These are phyloP conservation scores for Mortierella antarctica DNA, from an alignment of 192 early-diverging fungal species.

Conservation along the genomic window DNA sequence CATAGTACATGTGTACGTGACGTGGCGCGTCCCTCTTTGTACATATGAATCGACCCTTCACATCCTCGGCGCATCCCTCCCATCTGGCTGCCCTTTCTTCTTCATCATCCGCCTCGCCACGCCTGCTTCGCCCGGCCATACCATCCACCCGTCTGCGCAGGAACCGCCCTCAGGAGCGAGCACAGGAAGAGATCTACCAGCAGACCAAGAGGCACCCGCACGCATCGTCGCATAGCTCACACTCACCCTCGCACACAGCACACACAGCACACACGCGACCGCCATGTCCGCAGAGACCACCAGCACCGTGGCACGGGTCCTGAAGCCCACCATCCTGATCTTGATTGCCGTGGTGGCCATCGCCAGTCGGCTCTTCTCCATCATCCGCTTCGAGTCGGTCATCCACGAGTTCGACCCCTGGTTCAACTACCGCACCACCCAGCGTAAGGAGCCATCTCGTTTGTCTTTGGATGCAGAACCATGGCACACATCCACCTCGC, in stretches of 20 bases:
- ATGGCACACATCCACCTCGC: neutral
- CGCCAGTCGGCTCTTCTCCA: constrained; percentile 94
- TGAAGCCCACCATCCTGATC: constrained; percentile 90
- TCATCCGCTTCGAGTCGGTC: constrained; percentile 97
- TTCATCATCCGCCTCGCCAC: neutral
- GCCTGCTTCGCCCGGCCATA: too few relatives aligned
- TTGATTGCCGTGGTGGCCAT: constrained; percentile 90
- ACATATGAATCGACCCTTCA: neutral
- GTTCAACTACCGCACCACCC: constrained; percentile 99
- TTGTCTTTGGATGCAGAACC: neutral
- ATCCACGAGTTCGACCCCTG: constrained; percentile 99
- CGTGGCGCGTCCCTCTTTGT: neutral
- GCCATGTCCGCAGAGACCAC: constrained; percentile 46
- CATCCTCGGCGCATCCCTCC: neutral
- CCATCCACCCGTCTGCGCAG: neutral
- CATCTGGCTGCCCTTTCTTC: neutral
- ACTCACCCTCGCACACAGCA: neutral
- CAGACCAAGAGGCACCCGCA: neutral
- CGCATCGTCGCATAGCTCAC: neutral
- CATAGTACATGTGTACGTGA: neutral
- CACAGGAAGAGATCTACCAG: neutral
- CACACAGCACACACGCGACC: neutral
- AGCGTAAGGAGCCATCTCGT: constrained; percentile 41
- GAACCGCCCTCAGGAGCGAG: neutral
- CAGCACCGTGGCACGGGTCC: constrained; percentile 56